Percentiles rank a stretch among this genome's conserved stretches.
These are phyloP conservation scores for Panaeolus papilionaceus DNA, from an alignment of 768 basidiomycete species.

Conservation along the genomic window DNA sequence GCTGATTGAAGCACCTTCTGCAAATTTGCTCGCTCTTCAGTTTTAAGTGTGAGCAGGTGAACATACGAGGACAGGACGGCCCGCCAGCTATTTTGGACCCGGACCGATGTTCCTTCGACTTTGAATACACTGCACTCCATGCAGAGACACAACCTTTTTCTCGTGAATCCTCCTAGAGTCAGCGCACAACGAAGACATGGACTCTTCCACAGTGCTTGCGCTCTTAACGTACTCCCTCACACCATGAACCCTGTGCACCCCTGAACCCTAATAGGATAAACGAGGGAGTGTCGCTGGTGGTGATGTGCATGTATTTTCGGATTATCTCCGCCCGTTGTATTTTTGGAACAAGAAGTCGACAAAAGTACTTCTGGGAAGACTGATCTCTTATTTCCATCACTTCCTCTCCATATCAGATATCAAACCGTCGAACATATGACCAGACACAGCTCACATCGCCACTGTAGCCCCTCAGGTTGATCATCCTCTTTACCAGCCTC, in stretches of 20 bases:
- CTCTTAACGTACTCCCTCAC: too few relatives aligned
- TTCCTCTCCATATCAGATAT: not conserved
- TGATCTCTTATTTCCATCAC: constrained; percentile 10
- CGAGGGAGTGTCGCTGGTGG: not conserved
- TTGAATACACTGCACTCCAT: not conserved
- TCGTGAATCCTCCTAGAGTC: too few relatives aligned
- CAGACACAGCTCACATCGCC: not conserved
- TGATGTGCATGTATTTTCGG: not conserved
- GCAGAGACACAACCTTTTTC: too few relatives aligned
- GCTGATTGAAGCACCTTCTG: constrained; percentile 1
- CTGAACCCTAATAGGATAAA: too few relatives aligned
- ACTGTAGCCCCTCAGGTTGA: not conserved
- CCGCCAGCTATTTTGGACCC: constrained; percentile 3
- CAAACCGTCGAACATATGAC: not conserved
- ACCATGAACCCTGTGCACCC: too few relatives aligned
- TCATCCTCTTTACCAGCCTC: not conserved
- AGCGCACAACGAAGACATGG: too few relatives aligned
- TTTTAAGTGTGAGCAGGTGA: not conserved
- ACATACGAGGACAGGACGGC: not conserved
- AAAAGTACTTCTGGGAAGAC: constrained; percentile 5
- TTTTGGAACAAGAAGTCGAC: constrained; percentile 5
- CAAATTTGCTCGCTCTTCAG: not conserved
- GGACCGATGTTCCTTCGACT: constrained; percentile 8
- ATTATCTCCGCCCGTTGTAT: not conserved
- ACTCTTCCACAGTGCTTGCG: too few relatives aligned